These are phyloP conservation scores for Cystoderma amianthinum DNA, from an alignment of 768 basidiomycete species.

Conservation along the genomic window DNA sequence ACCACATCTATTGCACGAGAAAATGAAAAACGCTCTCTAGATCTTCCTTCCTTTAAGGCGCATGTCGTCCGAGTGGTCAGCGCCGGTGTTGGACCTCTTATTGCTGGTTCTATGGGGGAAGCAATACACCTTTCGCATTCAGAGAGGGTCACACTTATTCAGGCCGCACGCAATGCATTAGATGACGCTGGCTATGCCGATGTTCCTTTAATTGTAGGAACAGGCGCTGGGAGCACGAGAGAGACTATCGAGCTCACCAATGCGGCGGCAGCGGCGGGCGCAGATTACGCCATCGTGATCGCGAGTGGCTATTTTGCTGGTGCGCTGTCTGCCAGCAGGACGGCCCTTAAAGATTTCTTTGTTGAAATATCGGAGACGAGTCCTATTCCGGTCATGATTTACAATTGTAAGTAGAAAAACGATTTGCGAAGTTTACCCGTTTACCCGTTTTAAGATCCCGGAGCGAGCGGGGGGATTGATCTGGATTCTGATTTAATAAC, in stretches of 20 bases:
- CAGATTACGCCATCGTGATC: conserved; percentile 84
- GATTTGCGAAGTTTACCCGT: not conserved
- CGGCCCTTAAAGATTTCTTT: conserved; percentile 75
- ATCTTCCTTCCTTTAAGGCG: conserved; percentile 59
- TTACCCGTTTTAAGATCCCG: conserved; percentile 55
- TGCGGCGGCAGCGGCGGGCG: conserved; percentile 79
- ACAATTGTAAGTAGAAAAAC: conserved; percentile 62
- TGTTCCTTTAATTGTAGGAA: conserved; percentile 75
- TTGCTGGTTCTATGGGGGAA: conserved; percentile 84
- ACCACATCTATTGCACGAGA: too few relatives aligned
- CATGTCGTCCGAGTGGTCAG: conserved; percentile 61
- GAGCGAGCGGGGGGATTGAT: conserved; percentile 85
- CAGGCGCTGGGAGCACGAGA: conserved; percentile 76
- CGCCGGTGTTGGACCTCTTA: conserved; percentile 64
- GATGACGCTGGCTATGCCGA: conserved; percentile 53
- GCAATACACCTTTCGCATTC: conserved; percentile 64
- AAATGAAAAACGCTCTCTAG: too few relatives aligned
- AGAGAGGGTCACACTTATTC: conserved; percentile 63
- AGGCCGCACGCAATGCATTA: conserved; percentile 60
- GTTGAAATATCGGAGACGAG: conserved; percentile 71
- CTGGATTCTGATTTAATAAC: conserved; percentile 84
- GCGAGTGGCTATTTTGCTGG: conserved; percentile 85
- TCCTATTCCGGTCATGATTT: conserved; percentile 83
- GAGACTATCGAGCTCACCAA: conserved; percentile 72
- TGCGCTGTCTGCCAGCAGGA: conserved; percentile 48